Percentiles rank a stretch among this genome's conserved stretches.
These are phyloP conservation scores for Scheffersomyces segobiensis DNA, from an alignment of 1,139 yeast species.

Conservation along the genomic window DNA sequence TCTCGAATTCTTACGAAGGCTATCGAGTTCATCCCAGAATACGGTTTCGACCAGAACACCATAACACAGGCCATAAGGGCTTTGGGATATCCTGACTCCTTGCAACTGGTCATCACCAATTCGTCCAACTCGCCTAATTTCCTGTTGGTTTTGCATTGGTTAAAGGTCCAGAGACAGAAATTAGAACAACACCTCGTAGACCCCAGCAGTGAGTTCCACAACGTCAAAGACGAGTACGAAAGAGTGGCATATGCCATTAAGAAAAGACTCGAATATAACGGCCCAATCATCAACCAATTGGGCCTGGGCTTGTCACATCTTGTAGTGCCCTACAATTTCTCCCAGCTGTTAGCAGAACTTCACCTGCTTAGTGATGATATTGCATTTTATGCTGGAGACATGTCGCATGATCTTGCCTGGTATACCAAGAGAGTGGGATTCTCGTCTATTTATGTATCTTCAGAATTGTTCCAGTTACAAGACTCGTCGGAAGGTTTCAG, in stretches of 20 bases:
- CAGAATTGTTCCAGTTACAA: conserved; percentile 79
- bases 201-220: conserved; percentile 26
- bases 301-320: conserved; percentile 54
- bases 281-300: conserved; percentile 48
- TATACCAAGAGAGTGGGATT: conserved; percentile 79
- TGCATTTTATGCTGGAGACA: conserved; percentile 76
- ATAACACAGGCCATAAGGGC: conserved; percentile 62
- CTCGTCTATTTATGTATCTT: conserved; percentile 66
- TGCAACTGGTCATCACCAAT: conserved; percentile 53
- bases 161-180: conserved; percentile 36
- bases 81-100: conserved; percentile 65
- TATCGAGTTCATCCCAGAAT: conserved; percentile 57
- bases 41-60: conserved; percentile 68
- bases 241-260: conserved; percentile 55
- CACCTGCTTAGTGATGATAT: conserved; percentile 81
- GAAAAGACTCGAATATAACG: conserved; percentile 64
- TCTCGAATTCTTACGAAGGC: conserved; percentile 36
- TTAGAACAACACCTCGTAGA: conserved; percentile 32
- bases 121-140: conserved; percentile 35
- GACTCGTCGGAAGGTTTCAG: conserved; percentile 60
- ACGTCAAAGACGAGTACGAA: conserved; percentile 52
- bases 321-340: conserved; percentile 54
- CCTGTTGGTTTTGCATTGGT: conserved; percentile 50
- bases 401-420: conserved; percentile 88
- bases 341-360: conserved; percentile 60